Evolutionary conservation across 2,329 filamentous ascomycete species (phyloP), one percentile per base, ranked within the genome.

Genomic region (Parafenestella ontariensis): DNA sequence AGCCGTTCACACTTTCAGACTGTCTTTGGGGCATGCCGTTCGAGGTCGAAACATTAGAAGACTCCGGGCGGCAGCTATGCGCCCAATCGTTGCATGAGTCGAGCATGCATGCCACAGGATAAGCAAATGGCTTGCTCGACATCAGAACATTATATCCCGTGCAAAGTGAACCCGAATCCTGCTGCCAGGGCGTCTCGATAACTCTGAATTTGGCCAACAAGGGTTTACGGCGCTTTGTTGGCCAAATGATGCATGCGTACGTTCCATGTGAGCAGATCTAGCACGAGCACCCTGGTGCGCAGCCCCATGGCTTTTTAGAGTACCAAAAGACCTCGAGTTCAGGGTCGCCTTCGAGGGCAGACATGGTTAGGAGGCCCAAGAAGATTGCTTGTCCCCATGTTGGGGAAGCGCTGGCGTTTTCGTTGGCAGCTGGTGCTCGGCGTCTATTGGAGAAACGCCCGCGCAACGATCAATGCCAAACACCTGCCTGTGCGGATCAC

Each of bases 381-480:
- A 43, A 46, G 44, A 45, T 41, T 43, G 37, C 41, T 45, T 40
- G 52, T 39, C 58, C 58, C 57, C 62, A 63, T 52, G 46, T 57
- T 55, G 50, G 48, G 52, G 68, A 69, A 70, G 68, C 69, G 71
- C 66, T 70, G 65, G 53, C 61, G 59, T 58, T 68, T n/a, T 66
- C 63, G 62, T 68, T 70, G 70, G 64, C 65, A 66, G 58, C 46
- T 59, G 61, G 59, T 61, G 56, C 59, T 63, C 69, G 68, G 71
- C 71, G 69, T 71, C 68, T 71, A 72, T 65, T 63, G 62, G 59
- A 66, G 64, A 66, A 59, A 66, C 62, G 59, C 66, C 65, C 64
- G 69, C 70, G 69, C 62, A 60, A 68, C 68, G 58, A 61, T 61
- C 61, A 65, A 67, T 63, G 50, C 65, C 62, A 70, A 68, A 70